These are phyloP conservation scores for Paraconiothyrium sp. DNA, from an alignment of 2,329 filamentous ascomycete genomes.

Conservation along the genomic window DNA sequence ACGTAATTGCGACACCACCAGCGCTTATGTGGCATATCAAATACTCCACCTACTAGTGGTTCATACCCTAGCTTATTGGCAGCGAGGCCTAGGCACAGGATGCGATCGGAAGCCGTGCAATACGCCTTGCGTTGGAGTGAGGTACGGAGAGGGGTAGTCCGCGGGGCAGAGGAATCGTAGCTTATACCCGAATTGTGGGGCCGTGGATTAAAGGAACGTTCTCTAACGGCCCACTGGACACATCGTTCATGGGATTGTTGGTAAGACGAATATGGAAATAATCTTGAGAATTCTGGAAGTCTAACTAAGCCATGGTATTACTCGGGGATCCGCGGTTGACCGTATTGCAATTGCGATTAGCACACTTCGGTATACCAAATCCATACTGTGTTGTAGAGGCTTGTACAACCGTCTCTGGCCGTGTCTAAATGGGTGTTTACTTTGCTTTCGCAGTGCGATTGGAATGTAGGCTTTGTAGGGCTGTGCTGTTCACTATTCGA, in stretches of 20 bases:
- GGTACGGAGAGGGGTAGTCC: constrained; percentile 14
- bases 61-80: background rate
- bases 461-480: background rate
- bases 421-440: background rate
- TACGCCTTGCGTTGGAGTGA: background rate
- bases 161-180: constrained; percentile 13
- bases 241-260: background rate
- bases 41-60: background rate
- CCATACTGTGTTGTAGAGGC: background rate
- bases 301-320: background rate
- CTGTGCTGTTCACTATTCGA: background rate
- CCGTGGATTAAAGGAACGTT: background rate
- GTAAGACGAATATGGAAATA: background rate
- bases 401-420: background rate
- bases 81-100: background rate
- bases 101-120: background rate
- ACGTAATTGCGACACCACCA: background rate
- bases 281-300: background rate
- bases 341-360: background rate
- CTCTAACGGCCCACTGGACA: background rate
- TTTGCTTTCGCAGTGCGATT: background rate
- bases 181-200: constrained; percentile 2
- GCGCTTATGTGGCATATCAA: background rate
- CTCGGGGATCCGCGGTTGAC: background rate
- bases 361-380: background rate